Percentiles rank a stretch among this genome's conserved stretches.
Evolutionary conservation across 1,139 yeast species (phyloP).

Genomic region (Pneumocystis sp.): DNA sequence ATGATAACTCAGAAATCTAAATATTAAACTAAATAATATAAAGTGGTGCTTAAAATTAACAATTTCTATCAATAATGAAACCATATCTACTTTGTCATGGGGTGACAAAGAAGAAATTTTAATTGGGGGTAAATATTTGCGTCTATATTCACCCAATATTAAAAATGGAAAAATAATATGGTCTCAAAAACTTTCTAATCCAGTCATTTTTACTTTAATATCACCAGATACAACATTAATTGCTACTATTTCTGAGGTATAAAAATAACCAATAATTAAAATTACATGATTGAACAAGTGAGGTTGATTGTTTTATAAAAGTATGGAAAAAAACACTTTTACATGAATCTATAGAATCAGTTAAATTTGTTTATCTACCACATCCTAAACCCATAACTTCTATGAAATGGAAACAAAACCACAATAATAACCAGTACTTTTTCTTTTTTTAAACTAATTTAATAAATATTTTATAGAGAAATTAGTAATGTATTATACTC

Average conservation of each 20-base stretch:
- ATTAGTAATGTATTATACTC: background rate
- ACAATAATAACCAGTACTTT: slow-evolving; percentile 15
- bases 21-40: background rate
- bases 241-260: background rate
- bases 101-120: background rate
- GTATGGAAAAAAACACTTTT: background rate
- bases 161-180: background rate
- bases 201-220: background rate
- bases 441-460: background rate
- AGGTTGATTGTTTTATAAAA: background rate
- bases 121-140: background rate
- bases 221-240: background rate
- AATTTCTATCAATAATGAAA: background rate
- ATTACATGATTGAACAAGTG: background rate
- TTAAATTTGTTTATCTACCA: slow-evolving; percentile 31
- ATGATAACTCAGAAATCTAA: background rate
- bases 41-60: background rate
- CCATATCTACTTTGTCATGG: background rate
- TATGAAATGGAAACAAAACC: slow-evolving; percentile 38
- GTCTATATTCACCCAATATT: background rate
- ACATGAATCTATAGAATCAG: background rate
- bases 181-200: background rate
- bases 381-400: slow-evolving; percentile 48
- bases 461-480: background rate
- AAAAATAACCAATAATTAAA: background rate